phyloP scores from a whole-genome alignment of 73 alveolate genomes.

The Paramecium caudatum region DNA sequence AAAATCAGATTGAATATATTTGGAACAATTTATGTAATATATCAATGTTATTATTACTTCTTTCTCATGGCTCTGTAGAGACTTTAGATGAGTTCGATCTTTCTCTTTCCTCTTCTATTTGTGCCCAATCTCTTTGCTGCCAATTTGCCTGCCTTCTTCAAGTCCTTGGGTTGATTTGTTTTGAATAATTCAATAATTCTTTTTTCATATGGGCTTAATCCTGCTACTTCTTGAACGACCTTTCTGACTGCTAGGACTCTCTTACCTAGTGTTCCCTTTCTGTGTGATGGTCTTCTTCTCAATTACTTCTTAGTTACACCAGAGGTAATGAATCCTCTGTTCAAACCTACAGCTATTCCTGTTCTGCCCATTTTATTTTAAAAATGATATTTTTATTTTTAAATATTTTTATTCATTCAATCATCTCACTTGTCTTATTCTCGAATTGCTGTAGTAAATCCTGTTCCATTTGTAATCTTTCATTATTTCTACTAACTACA shows the following conservation, averaged over 20 bases:
- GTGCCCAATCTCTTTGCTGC: constrained; percentile 96
- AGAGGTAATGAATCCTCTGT: constrained; percentile 62
- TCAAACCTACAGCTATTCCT: constrained; percentile 59
- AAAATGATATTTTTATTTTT: constrained; percentile 54
- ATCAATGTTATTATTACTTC: constrained; percentile 75
- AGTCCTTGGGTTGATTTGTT: constrained; percentile 89
- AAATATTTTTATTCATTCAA: constrained; percentile 52
- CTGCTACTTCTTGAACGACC: constrained; percentile 93
- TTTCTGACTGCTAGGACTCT: constrained; percentile 77
- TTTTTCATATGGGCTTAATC: constrained; percentile 97
- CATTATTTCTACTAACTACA: constrained; percentile 48
- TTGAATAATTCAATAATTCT: constrained; percentile 93
- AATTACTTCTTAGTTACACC: constrained; percentile 50
- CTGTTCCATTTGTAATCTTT: background rate
- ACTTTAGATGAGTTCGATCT: constrained; percentile 87
- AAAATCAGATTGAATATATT: constrained; percentile 45
- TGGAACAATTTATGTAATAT: constrained; percentile 57
- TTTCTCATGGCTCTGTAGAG: constrained; percentile 84
- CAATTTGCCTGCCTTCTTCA: constrained; percentile 94
- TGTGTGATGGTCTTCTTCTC: constrained; percentile 69
- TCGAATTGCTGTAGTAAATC: constrained; percentile 25
- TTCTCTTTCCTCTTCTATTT: constrained; percentile 94
- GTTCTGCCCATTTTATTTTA: constrained; percentile 69
- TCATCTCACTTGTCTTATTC: constrained; percentile 3
- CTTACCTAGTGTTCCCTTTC: constrained; percentile 67